phyloP scores from a whole-genome alignment of 768 basidiomycete species.

The Harrya chromipes region DNA sequence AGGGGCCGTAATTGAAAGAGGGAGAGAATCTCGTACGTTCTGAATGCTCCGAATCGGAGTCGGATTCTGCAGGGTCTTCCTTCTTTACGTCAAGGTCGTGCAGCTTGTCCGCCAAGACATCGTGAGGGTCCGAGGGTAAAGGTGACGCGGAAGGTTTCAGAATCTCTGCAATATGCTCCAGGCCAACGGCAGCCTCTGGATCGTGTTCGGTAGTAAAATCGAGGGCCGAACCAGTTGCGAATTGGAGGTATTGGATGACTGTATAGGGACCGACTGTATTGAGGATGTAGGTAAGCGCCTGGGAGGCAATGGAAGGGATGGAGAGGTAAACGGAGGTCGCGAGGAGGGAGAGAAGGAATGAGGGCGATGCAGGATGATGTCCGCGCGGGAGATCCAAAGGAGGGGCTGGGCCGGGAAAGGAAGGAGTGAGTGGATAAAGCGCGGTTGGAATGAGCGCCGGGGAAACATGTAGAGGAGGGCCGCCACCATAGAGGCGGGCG shows the following conservation, averaged over 20 bases:
- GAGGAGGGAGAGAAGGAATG: conserved; percentile 81
- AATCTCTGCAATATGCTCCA: conserved; percentile 62
- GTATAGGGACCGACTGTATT: conserved; percentile 78
- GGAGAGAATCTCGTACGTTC: conserved; percentile 25
- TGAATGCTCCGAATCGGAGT: conserved; percentile 27
- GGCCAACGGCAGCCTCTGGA: conserved; percentile 60
- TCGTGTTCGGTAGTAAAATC: conserved; percentile 42
- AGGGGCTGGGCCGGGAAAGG: conserved; percentile 42
- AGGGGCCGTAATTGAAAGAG: conserved; percentile 76
- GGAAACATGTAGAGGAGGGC: conserved; percentile 69
- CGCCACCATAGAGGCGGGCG: conserved; percentile 82
- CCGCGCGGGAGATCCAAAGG: conserved; percentile 39
- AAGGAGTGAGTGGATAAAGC: conserved; percentile 66
- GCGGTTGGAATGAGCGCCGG: conserved; percentile 63
- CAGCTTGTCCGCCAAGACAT: conserved; percentile 30
- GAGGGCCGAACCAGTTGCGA: conserved; percentile 73
- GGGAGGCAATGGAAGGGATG: conserved; percentile 70
- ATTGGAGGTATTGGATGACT: conserved; percentile 70
- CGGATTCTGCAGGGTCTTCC: conserved; percentile 36
- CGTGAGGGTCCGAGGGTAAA: conserved; percentile 12
- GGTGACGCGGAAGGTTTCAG: conserved; percentile 35
- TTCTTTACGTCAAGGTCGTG: conserved; percentile 34
- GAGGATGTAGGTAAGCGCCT: conserved; percentile 69
- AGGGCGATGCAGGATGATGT: conserved; percentile 74
- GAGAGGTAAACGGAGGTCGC: conserved; percentile 86